A percentile compares a stretch with the other conserved stretches of the same genome.
Conservation (phyloP, 1,284 basidiomycete genomes). For the Boletus smithii region DNA sequence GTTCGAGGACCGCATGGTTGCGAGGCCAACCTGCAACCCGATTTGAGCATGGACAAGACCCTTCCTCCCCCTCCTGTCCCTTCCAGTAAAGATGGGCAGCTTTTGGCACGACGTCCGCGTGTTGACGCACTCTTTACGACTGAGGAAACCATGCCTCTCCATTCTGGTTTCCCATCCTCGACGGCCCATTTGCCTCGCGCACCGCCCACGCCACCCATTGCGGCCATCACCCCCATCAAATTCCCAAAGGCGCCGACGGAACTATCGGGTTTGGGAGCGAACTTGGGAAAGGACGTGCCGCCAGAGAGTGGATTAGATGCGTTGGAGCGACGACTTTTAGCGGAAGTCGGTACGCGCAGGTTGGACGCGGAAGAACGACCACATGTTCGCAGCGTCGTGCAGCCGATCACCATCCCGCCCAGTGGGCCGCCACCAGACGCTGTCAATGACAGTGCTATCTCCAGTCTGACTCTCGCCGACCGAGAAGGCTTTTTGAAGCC, state of each 20-base stretch:
- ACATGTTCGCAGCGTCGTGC: conserved; percentile 49
- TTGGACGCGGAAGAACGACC: conserved; percentile 35
- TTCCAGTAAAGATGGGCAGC: conserved; percentile 36
- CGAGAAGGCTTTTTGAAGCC: conserved; percentile 23
- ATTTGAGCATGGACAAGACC: conserved; percentile 46
- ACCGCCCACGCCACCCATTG: conserved; percentile 52
- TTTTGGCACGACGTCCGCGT: conserved; percentile 22
- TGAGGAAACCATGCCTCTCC: conserved; percentile 6
- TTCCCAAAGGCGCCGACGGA: conserved; percentile 30
- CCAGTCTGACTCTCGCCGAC: conserved; percentile 67
- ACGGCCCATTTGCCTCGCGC: conserved; percentile 20
- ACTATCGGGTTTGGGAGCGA: conserved; percentile 21
- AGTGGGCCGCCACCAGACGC: conserved; percentile 39
- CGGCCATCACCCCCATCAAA: conserved; percentile 44
- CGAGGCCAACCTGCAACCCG: conserved; percentile 8
- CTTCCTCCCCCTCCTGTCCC: conserved; percentile 55
- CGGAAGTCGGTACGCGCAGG: conserved; percentile 66
- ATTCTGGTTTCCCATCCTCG: conserved; percentile 13
- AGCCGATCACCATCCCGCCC: conserved; percentile 43
- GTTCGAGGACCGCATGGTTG: conserved; percentile 9
- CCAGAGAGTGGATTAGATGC: conserved; percentile 57
- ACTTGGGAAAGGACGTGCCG: conserved; percentile 15
- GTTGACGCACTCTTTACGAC: conserved; percentile 28
- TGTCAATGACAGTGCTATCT: conserved; percentile 68
- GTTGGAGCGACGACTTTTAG: conserved; percentile 56